phyloP scores from a whole-genome alignment of 2,329 filamentous ascomycete species.

The Laburnicola sp. region DNA sequence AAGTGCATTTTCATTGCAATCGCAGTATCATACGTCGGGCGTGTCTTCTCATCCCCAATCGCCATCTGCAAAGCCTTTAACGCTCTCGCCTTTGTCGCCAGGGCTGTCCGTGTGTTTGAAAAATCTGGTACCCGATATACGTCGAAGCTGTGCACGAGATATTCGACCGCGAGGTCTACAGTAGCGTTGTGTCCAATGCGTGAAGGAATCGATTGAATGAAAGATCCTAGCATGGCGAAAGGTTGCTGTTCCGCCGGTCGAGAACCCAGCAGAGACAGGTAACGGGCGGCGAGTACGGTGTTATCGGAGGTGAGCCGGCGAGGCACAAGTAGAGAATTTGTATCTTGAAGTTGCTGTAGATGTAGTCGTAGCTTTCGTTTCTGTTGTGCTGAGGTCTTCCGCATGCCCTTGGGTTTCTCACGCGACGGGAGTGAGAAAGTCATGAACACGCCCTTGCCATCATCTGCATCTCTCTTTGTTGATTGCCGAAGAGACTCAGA shows the following conservation, averaged over 20 bases:
- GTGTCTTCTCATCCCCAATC: conserved; percentile 14
- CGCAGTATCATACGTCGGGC: conserved; percentile 29
- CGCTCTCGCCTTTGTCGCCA: conserved; percentile 29
- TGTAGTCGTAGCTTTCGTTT: conserved; percentile 22
- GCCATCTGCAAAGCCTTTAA: conserved; percentile 29
- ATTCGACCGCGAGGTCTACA: conserved; percentile 36
- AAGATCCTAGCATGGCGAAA: conserved; percentile 31
- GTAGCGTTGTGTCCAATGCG: conserved; percentile 29
- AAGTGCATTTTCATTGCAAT: conserved; percentile 37
- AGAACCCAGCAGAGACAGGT: conserved; percentile 27
- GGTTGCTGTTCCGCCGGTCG: conserved; percentile 19
- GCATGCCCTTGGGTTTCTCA: conserved; percentile 14
- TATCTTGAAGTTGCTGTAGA: conserved; percentile 16
- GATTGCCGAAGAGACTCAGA: conserved; percentile 11
- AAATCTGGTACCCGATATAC: conserved; percentile 25
- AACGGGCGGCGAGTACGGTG: conserved; percentile 26
- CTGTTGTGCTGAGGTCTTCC: conserved; percentile 17
- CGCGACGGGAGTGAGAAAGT: conserved; percentile 24
- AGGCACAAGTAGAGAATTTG: conserved; percentile 2
- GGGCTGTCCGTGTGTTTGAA: conserved; percentile 23
- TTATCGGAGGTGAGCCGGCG: conserved; percentile 22
- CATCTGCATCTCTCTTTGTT: conserved; percentile 22
- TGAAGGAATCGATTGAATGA: conserved; percentile 34
- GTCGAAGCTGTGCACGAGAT: conserved; percentile 27
- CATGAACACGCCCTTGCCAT: conserved; percentile 32